A percentile compares a stretch with the other conserved stretches of the same genome.
phyloP scores from a whole-genome alignment of 2,329 filamentous ascomycete species.

The Penicillium sp. region DNA sequence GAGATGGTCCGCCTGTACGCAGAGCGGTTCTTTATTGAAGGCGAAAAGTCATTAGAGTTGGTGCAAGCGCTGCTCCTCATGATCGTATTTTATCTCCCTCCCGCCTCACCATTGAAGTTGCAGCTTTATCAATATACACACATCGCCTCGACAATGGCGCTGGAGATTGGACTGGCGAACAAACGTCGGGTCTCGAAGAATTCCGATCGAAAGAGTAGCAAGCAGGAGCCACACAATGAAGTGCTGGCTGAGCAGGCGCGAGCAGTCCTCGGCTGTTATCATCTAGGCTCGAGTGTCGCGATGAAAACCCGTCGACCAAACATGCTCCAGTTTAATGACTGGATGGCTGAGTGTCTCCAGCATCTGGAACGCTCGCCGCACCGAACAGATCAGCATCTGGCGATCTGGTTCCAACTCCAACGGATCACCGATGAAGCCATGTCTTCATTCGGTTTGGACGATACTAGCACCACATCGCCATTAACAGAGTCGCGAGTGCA shows the following conservation, averaged over 20 bases:
- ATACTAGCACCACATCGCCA: conserved; percentile 33
- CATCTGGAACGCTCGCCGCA: conserved; percentile 33
- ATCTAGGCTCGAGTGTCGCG: conserved; percentile 36
- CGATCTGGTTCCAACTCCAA: conserved; percentile 38
- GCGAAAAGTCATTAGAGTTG: conserved; percentile 53
- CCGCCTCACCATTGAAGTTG: conserved; percentile 48
- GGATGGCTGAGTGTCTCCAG: conserved; percentile 35
- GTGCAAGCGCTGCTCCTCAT: conserved; percentile 52
- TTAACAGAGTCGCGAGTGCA: conserved; percentile 37
- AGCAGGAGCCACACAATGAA: conserved; percentile 24
- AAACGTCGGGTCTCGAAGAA: conserved; percentile 29
- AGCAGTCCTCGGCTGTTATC: conserved; percentile 35
- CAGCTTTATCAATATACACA: conserved; percentile 55
- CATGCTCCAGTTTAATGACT: conserved; percentile 37
- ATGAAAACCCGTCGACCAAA: conserved; percentile 40
- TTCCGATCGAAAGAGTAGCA: conserved; percentile 16
- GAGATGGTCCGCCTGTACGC: conserved; percentile 52
- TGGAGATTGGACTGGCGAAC: conserved; percentile 44
- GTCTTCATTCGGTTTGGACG: conserved; percentile 38
- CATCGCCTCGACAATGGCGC: conserved; percentile 53
- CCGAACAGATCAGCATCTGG: conserved; percentile 32
- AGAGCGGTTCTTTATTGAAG: conserved; percentile 49
- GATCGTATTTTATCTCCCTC: conserved; percentile 52
- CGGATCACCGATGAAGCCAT: conserved; percentile 36
- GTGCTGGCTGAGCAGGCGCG: conserved; percentile 37